Evolutionary conservation across 306 rosid genomes (phyloP), one percentile per base, ranked within the genome.

Genomic region (Castanea crenata): DNA sequence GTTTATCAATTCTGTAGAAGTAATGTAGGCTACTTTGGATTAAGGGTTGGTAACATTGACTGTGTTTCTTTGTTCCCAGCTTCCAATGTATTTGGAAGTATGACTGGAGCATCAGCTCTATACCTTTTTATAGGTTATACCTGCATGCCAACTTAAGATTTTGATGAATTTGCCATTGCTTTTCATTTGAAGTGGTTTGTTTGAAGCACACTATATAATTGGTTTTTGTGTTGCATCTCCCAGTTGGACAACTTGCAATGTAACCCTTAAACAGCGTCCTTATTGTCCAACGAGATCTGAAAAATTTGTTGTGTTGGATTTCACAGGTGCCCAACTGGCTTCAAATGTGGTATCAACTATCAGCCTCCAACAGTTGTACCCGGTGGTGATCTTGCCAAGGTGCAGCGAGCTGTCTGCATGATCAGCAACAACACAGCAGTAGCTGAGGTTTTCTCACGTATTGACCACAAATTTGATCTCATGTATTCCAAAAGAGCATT

Each of bases 401-500:
- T 95, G 76, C 99, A 95, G 79, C 84, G 99, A 71, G 99, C 99
- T 35, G 99, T 95, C 49, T 95, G 99, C 87, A 95, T 95, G 99
- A 95, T 95, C 86, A 95, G 99, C 80, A 95, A 95, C 88, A 95
- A 95, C 92, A 95, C 99, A 16, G 99, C 99, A 1, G 99, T 95
- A 78, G 99, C 99, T 0, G 99, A 95, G 90, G 99, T 95, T n/a
- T 95, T 95, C 89, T 91, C 99, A 18, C 92, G 99, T 75, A 95
- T 95, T 58, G 99, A 95, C 85, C 97, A 92, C 85, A 95, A 95
- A 76, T 95, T 95, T 69, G 99, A 95, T 83, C 96, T 95, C 81
- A 95, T 95, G 99, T 95, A 95, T 82, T 82, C 99, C n/a, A 95
- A 95, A 85, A 92, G 99, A 85, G 99, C 99, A 75, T 95, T 95